These are phyloP conservation scores for Pythium scleroteichum DNA, from an alignment of 352 stramenopile species.

Conservation along the genomic window DNA sequence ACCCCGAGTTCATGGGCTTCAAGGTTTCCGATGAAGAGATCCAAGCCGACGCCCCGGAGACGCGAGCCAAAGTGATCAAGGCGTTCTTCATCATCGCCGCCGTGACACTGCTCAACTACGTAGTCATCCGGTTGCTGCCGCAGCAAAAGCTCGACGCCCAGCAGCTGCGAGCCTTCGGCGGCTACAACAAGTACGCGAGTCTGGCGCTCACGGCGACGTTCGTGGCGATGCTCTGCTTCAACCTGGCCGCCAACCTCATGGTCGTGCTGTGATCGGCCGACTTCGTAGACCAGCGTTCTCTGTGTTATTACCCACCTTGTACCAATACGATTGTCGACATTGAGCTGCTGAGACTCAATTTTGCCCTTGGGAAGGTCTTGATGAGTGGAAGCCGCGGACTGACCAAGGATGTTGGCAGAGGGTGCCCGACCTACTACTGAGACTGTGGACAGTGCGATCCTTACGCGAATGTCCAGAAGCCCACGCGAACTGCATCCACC, in stretches of 20 bases:
- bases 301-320: too few species aligned
- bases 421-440: too few species aligned
- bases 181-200: conserved; percentile 44
- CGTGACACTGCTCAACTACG: conserved; percentile 15
- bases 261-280: not conserved
- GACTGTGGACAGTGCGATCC: too few species aligned
- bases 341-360: too few species aligned
- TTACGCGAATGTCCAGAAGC: too few species aligned
- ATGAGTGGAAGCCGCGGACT: too few species aligned
- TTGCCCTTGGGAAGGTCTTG: too few species aligned
- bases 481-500: too few species aligned
- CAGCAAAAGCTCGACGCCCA: conserved; percentile 45
- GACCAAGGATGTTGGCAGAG: too few species aligned
- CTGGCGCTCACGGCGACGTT: conserved; percentile 34
- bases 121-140: conserved; percentile 25
- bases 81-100: conserved; percentile 9
- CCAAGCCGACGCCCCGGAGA: not conserved
- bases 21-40: conserved; percentile 6
- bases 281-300: too few species aligned
- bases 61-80: conserved; percentile 6
- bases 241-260: conserved; percentile 8
- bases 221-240: conserved; percentile 12
- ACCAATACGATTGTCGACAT: too few species aligned
- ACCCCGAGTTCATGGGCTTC: conserved; percentile 20
- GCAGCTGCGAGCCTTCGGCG: conserved; percentile 36